Evolutionary conservation across 371 early-diverging fungal species (phyloP).

Genomic region (Rhizopus sp.): DNA sequence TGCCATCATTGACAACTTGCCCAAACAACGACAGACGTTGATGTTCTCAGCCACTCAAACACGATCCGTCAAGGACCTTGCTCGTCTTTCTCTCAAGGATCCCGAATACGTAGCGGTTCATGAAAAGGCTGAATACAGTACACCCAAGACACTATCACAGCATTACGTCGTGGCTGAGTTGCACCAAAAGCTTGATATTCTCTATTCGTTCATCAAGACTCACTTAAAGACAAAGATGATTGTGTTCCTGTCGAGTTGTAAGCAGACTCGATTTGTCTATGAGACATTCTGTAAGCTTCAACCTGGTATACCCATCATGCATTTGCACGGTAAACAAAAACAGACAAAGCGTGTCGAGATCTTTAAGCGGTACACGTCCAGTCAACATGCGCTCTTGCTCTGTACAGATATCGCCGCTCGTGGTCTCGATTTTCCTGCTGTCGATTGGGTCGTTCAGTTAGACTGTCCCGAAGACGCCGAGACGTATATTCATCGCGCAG

Average conservation of each 20-base stretch:
- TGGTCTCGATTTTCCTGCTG: constrained; percentile 98
- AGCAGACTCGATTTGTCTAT: constrained; percentile 78
- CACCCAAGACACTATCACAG: constrained; percentile 83
- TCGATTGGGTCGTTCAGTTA: constrained; percentile 97
- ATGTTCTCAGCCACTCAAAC: constrained; percentile 98
- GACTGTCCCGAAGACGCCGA: constrained; percentile 97
- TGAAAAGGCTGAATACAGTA: constrained; percentile 78
- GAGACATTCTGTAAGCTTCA: constrained; percentile 95
- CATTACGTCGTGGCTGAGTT: constrained; percentile 84
- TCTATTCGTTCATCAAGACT: constrained; percentile 91
- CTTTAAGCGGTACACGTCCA: constrained; percentile 81
- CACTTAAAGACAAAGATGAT: constrained; percentile 81
- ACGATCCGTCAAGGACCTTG: constrained; percentile 91
- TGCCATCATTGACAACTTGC: constrained; percentile 92
- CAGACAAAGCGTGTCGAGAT: constrained; percentile 91
- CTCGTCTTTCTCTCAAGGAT: constrained; percentile 84
- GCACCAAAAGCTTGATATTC: constrained; percentile 85
- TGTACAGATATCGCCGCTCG: constrained; percentile 98
- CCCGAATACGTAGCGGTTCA: constrained; percentile 96
- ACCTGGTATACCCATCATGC: constrained; percentile 89
- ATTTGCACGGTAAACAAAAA: constrained; percentile 96
- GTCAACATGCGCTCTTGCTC: constrained; percentile 77
- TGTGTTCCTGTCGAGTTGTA: constrained; percentile 47
- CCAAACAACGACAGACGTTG: constrained; percentile 86
- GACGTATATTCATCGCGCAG: constrained; percentile 98